Base-by-base conservation (phyloP, 257 asterid species). In the Dorcoceras hygrometricum region DNA sequence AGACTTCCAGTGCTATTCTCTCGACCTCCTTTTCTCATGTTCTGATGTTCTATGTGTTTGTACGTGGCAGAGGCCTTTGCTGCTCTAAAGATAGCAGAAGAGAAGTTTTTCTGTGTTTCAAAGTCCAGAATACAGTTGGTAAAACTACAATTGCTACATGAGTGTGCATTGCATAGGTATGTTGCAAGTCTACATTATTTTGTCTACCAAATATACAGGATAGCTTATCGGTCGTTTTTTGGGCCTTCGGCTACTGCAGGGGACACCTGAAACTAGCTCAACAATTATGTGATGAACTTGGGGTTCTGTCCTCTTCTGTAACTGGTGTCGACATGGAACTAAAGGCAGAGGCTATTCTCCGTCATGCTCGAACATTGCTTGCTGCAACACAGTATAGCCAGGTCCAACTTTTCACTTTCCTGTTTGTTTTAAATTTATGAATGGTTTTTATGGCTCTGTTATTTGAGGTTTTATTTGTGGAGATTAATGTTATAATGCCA, bases 251-350 rank as follows among this genome's bases (percentile, higher is more conserved):
- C 53, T 48, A 62, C 64, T 75, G 72, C 81, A 92, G 98, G 81
- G 99, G 99, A 65, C 81, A 78, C 71, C 64, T 93, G 72, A 87
- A 93, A 79, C 79, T 78, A 57, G 95, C 99, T 65, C 97, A 93
- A 65, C 87, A 80, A 66, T 78, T 88, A 76, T 83, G 97, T 69
- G 85, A 85, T 75, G 95, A 93, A 70, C 83, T 93, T 63, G 95
- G 97, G 60, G 95, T 80, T 73, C 77, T 90, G 84, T 95, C 97
- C 43, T 93, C 97, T 73, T 79, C 95, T 28, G 94, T 85, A 46
- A 84, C 81, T 75, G 96, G 97, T 14, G 95, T 90, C 62, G 97
- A 93, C 85, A 88, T 93, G 96, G 96, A 90, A 78, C 81, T 93
- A 58, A 93, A 93, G 81, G 77, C 85, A 18, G 95, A 93, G 84